These are phyloP conservation scores for Trametes elegans DNA, from an alignment of 768 basidiomycete species.

Conservation along the genomic window DNA sequence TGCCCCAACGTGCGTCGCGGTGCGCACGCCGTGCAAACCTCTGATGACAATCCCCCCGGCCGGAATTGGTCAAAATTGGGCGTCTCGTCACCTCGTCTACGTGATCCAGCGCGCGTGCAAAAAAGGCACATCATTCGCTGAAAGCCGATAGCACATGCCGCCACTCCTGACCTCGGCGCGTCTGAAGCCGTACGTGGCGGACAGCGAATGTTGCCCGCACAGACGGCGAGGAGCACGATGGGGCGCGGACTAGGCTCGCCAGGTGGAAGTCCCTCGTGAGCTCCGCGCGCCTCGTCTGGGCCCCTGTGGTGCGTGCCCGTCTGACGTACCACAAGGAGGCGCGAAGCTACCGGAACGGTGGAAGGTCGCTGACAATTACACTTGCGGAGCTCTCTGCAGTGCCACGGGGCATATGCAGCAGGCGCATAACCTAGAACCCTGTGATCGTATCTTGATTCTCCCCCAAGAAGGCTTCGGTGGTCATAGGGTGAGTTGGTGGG, in stretches of 20 bases:
- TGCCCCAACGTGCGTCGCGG: neutral
- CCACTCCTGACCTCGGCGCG: neutral
- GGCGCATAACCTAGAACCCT: neutral
- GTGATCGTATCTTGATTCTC: constrained; percentile 5
- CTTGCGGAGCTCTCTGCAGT: constrained; percentile 1
- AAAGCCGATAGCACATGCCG: neutral
- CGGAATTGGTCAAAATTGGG: neutral
- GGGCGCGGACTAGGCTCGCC: constrained; percentile 1
- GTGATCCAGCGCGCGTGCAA: neutral
- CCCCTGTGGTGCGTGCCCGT: constrained; percentile 1
- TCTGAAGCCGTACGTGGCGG: neutral
- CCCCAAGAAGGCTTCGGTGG: constrained; percentile 1
- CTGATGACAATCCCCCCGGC: constrained; percentile 4
- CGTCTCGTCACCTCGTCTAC: neutral
- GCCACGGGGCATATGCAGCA: constrained; percentile 5
- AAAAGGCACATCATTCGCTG: constrained; percentile 8
- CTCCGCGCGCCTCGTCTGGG: constrained; percentile 2
- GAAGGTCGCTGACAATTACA: constrained; percentile 8
- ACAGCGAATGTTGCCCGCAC: neutral
- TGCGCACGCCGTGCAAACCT: neutral
- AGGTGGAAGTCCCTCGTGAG: constrained; percentile 8
- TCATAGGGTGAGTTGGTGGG: neutral
- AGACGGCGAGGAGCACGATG: neutral
- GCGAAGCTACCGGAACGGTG: constrained; percentile 2
- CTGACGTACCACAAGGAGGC: no score